Percentiles rank a stretch among this genome's conserved stretches.
Conservation (phyloP, 306 rosid species). For the Medicago ruthenica region DNA sequence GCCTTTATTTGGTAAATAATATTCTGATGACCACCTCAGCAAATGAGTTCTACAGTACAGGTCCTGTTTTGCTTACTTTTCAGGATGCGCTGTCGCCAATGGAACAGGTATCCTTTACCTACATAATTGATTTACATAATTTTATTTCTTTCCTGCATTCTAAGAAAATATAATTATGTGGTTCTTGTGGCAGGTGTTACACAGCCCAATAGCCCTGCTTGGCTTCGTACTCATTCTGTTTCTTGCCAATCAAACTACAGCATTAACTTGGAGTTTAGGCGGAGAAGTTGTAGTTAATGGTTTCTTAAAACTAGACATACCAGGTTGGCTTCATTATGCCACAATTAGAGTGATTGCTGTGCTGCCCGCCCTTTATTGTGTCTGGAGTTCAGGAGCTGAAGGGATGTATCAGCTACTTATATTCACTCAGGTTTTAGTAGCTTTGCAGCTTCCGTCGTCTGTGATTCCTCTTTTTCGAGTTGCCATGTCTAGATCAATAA, state of each 20-base stretch:
- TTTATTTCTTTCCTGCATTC: neutral
- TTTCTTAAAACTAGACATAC: constrained; percentile 83
- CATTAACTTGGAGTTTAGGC: constrained; percentile 81
- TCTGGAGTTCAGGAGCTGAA: constrained; percentile 92
- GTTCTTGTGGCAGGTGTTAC: constrained; percentile 65
- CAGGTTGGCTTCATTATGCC: constrained; percentile 94
- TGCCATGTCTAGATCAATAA: constrained; percentile 81
- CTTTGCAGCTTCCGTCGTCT: constrained; percentile 87
- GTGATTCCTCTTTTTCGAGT: constrained; percentile 91
- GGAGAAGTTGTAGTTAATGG: constrained; percentile 74
- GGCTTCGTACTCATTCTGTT: constrained; percentile 71
- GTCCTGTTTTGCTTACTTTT: constrained; percentile 71
- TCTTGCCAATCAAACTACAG: constrained; percentile 75
- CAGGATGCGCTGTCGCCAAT: constrained; percentile 75
- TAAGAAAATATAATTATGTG: constrained; percentile 34
- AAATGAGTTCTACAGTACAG: constrained; percentile 66
- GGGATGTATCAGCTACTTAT: constrained; percentile 90
- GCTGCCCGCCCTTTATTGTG: constrained; percentile 88
- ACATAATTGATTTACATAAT: constrained; percentile 29
- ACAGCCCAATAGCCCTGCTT: constrained; percentile 64
- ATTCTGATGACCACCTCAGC: constrained; percentile 73
- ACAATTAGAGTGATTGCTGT: constrained; percentile 85
- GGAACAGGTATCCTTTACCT: constrained; percentile 74
- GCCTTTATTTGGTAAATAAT: constrained; percentile 75
- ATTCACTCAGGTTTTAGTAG: constrained; percentile 83